phyloP scores from a whole-genome alignment of 768 basidiomycete genomes.

The Pisolithus marmoratus region DNA sequence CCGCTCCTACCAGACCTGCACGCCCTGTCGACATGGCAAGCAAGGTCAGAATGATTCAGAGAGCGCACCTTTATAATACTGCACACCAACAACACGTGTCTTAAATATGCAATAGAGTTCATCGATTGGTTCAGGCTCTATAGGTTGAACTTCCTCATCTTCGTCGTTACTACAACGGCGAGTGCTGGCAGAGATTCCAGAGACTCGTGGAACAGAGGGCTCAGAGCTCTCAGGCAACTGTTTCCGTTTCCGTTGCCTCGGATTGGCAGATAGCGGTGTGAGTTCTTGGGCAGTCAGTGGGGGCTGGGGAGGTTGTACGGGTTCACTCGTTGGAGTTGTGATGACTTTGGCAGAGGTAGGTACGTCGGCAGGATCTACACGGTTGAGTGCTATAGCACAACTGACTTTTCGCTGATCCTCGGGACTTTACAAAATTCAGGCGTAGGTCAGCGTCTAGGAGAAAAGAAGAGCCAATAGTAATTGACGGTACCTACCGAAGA shows the following conservation, averaged over 20 bases:
- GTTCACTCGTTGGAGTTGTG: conserved; percentile 5
- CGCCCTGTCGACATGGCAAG: conserved; percentile 2
- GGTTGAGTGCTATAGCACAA: conserved; percentile 47
- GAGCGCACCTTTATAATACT: conserved; percentile 65
- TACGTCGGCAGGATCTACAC: conserved; percentile 53
- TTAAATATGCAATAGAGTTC: conserved; percentile 60
- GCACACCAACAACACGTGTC: conserved; percentile 73
- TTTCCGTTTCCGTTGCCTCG: conserved; percentile 43
- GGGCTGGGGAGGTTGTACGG: neutral
- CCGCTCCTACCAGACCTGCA: conserved; percentile 71
- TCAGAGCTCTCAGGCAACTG: conserved; percentile 21
- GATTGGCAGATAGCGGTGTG: neutral
- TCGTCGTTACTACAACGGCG: conserved; percentile 30
- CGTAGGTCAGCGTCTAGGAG: neutral
- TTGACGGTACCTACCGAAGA: conserved; percentile 39
- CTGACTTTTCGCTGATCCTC: conserved; percentile 62
- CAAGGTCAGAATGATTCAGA: neutral
- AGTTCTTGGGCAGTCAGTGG: conserved; percentile 6
- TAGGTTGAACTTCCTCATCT: conserved; percentile 34
- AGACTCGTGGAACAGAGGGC: conserved; percentile 5
- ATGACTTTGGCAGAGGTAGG: conserved; percentile 38
- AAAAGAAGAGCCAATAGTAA: neutral
- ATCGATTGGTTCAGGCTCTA: conserved; percentile 48
- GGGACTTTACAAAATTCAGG: conserved; percentile 28
- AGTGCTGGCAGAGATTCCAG: conserved; percentile 3